Evolutionary conservation across 208 protist species (phyloP).

Genomic region (Leishmania mexicana): DNA sequence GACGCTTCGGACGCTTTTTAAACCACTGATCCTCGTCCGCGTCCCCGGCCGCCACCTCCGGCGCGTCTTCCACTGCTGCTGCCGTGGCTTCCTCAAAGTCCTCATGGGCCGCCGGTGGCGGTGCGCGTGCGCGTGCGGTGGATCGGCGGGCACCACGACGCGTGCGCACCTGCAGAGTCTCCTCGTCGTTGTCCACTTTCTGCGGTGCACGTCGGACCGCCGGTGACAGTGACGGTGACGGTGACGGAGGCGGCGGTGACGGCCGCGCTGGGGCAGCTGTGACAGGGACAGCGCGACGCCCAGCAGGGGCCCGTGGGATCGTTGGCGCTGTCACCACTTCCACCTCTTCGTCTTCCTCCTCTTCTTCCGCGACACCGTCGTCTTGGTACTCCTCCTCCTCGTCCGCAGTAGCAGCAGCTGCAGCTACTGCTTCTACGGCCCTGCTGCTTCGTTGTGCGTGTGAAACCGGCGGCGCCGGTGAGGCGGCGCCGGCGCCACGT

Average conservation of each 20-base stretch:
- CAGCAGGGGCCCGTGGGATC: not conserved
- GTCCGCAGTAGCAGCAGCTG: not conserved
- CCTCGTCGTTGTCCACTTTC: slow-evolving; percentile 1
- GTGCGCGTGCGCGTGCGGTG: slow-evolving; percentile 19
- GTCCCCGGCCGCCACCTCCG: not conserved
- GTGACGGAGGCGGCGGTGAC: not conserved
- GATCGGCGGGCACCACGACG: slow-evolving; percentile 19
- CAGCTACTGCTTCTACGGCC: not conserved
- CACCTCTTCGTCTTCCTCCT: slow-evolving; percentile 1
- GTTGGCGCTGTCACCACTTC: not conserved
- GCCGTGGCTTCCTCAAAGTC: not conserved
- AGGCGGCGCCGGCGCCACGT: not conserved
- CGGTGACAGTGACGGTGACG: not conserved
- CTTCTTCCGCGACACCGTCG: not conserved
- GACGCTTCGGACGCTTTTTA: slow-evolving; percentile 44
- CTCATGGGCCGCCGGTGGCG: not conserved
- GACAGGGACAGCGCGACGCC: slow-evolving; percentile 8
- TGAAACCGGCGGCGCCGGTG: not conserved
- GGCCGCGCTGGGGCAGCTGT: not conserved
- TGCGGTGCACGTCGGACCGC: not conserved
- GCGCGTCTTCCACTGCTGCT: not conserved
- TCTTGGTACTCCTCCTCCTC: slow-evolving; percentile 3
- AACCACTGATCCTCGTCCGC: slow-evolving; percentile 41
- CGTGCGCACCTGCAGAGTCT: slow-evolving; percentile 20
- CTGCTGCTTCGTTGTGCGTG: slow-evolving; percentile 1